A percentile compares a stretch with the other conserved stretches of the same genome.
Evolutionary conservation across 345 rosid genomes (phyloP).

Genomic region (Lumnitzera littorea): DNA sequence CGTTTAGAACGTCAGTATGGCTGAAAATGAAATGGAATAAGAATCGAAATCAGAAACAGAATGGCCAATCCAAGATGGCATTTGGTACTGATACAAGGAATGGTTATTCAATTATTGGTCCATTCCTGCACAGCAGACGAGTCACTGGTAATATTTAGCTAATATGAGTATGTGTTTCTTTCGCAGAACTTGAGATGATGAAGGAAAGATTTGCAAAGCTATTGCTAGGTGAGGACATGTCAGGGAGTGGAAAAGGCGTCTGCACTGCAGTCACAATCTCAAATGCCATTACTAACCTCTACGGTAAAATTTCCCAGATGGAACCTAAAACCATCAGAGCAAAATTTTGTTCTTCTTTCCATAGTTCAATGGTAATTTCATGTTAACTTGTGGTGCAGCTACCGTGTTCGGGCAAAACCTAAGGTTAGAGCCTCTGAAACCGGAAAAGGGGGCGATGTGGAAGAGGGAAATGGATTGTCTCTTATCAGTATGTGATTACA

Average conservation of each 20-base stretch:
- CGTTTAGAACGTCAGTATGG: too few relatives aligned
- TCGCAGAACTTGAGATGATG: conserved; percentile 67
- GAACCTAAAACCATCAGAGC: neutral
- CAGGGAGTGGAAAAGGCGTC: conserved; percentile 91
- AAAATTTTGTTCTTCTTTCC: too few relatives aligned
- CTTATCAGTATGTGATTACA: conserved; percentile 75
- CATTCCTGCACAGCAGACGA: neutral
- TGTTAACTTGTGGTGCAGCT: conserved; percentile 32
- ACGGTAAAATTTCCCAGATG: conserved; percentile 36
- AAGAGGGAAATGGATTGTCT: conserved; percentile 87
- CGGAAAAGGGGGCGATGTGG: conserved; percentile 84
- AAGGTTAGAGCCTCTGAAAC: conserved; percentile 70
- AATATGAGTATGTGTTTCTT: neutral
- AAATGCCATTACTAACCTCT: conserved; percentile 86
- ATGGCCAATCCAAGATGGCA: too few relatives aligned
- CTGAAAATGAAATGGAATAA: too few relatives aligned
- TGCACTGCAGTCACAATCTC: conserved; percentile 86
- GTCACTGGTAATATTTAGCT: neutral
- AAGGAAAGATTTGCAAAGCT: conserved; percentile 88
- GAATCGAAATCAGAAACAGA: too few relatives aligned
- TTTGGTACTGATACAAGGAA: too few relatives aligned
- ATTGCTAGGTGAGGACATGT: conserved; percentile 96
- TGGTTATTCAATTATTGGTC: neutral
- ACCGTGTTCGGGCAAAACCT: conserved; percentile 83
- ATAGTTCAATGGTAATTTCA: too few relatives aligned